These are phyloP conservation scores for Colletotrichum salicis DNA, from an alignment of 2,329 filamentous ascomycete species.

Conservation along the genomic window DNA sequence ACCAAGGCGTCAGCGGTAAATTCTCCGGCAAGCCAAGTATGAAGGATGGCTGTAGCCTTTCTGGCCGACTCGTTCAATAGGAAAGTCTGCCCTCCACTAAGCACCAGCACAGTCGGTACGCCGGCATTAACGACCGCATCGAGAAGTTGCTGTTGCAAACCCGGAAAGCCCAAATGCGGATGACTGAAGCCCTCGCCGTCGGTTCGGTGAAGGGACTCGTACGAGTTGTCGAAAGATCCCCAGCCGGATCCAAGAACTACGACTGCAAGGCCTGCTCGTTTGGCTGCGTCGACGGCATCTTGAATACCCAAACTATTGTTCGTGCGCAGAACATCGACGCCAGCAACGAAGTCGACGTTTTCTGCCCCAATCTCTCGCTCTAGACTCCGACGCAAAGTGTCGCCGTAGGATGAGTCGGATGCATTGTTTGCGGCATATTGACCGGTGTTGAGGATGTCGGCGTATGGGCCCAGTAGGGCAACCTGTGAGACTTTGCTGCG, in stretches of 20 bases:
- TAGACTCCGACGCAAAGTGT: constrained; percentile 38
- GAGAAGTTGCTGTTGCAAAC: constrained; percentile 47
- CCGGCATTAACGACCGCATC: constrained; percentile 45
- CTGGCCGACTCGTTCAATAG: constrained; percentile 42
- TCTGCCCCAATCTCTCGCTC: constrained; percentile 34
- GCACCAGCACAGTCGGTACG: constrained; percentile 44
- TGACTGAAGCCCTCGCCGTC: constrained; percentile 47
- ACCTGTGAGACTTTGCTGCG: constrained; percentile 7
- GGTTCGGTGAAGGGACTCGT: constrained; percentile 42
- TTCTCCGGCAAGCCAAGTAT: constrained; percentile 72
- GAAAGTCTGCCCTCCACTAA: constrained; percentile 46
- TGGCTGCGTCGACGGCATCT: constrained; percentile 42
- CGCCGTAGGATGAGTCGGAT: constrained; percentile 37
- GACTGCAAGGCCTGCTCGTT: constrained; percentile 43
- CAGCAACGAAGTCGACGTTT: constrained; percentile 38
- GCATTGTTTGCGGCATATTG: constrained; percentile 38
- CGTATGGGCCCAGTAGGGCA: constrained; percentile 38
- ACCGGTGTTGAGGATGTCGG: constrained; percentile 38
- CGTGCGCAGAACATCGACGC: constrained; percentile 33
- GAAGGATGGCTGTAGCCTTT: constrained; percentile 64
- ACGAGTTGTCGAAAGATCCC: constrained; percentile 38
- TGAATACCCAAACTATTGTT: constrained; percentile 37
- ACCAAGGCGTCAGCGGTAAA: constrained; percentile 72
- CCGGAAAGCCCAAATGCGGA: constrained; percentile 44
- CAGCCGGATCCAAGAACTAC: constrained; percentile 45